These are phyloP conservation scores for Selenicereus undatus DNA, from an alignment of 148 eudicot genomes.

Conservation along the genomic window DNA sequence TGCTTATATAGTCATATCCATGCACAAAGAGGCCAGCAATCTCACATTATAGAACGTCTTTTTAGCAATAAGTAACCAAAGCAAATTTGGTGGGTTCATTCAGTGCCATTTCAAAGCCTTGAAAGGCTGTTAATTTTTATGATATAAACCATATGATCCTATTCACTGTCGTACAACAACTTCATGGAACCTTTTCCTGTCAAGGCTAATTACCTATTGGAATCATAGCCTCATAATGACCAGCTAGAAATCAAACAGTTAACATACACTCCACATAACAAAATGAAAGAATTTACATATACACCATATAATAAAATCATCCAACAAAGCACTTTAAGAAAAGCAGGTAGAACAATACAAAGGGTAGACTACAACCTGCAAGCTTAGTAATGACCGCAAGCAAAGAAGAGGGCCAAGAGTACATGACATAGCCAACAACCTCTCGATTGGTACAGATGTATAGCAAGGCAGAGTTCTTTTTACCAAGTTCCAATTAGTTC, in stretches of 20 bases:
- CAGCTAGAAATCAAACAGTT: neutral
- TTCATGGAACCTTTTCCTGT: neutral
- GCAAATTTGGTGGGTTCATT: neutral
- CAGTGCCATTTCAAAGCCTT: neutral
- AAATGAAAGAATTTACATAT: neutral
- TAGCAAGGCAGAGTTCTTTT: no score
- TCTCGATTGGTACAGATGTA: no score
- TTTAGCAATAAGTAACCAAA: neutral
- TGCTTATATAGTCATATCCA: neutral
- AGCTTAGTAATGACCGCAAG: no score
- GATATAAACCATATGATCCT: neutral
- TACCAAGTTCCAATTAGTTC: conserved; percentile 57
- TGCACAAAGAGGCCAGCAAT: neutral
- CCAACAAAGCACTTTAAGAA: neutral
- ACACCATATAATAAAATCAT: neutral
- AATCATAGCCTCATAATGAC: neutral
- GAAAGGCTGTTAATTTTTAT: neutral
- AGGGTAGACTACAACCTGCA: conserved; percentile 47
- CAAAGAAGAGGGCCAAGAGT: no score
- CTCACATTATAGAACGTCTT: neutral
- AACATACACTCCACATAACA: neutral
- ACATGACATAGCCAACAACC: conserved; percentile 82
- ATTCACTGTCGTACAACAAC: neutral
- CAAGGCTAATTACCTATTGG: neutral
- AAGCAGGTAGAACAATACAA: neutral